Evolutionary conservation across 192 early-diverging fungal species (phyloP).

Genomic region (Mortierella claussenii): DNA sequence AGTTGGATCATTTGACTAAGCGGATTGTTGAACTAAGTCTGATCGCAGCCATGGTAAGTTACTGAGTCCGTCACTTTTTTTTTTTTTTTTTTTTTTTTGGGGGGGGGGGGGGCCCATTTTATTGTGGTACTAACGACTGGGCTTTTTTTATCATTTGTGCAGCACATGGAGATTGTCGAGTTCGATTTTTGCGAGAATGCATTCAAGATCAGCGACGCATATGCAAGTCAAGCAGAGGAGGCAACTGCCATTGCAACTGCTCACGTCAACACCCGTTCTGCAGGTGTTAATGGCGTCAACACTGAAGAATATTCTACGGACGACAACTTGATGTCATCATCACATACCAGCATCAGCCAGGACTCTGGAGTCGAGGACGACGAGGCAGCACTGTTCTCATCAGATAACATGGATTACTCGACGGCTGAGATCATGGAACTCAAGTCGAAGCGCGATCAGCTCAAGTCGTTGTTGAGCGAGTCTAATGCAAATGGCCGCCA

Average conservation of each 20-base stretch:
- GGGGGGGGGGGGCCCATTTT: too few relatives aligned
- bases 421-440: slow-evolving; percentile 40
- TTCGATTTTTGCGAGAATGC: slow-evolving; percentile 53
- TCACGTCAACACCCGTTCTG: neutral
- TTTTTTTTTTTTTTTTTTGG: neutral
- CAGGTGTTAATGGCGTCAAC: neutral
- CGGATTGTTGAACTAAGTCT: slow-evolving; percentile 44
- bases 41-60: slow-evolving; percentile 37
- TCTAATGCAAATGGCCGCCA: slow-evolving; percentile 17
- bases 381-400: slow-evolving; percentile 9
- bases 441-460: slow-evolving; percentile 46
- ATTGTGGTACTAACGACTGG: too few relatives aligned
- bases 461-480: slow-evolving; percentile 37
- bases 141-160: slow-evolving; percentile 2
- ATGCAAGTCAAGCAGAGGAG: slow-evolving; percentile 16
- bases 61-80: neutral
- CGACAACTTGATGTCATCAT: slow-evolving; percentile 28
- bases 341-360: slow-evolving; percentile 36
- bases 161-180: slow-evolving; percentile 42
- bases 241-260: neutral
- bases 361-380: slow-evolving; percentile 51
- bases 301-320: slow-evolving; percentile 37
- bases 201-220: slow-evolving; percentile 38
- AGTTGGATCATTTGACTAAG: slow-evolving; percentile 30
- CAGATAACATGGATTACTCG: slow-evolving; percentile 19